Conservation (phyloP, 306 rosid species). For the Inga laurina region DNA sequence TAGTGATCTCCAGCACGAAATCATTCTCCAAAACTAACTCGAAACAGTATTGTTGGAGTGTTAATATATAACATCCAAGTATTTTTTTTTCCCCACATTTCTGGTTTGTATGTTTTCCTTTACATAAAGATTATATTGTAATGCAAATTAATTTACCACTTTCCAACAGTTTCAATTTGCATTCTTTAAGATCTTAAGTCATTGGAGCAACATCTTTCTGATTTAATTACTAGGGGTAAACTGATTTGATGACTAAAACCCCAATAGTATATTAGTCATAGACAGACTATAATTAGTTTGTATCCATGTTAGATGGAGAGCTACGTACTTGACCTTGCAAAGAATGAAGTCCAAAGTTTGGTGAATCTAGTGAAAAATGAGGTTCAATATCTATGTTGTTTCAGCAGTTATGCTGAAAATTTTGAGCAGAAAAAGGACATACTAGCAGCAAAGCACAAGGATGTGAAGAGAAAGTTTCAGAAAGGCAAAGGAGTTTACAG, state of each 20-base stretch:
- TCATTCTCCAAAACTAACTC: no score
- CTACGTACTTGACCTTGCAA: background rate
- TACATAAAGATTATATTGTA: no score
- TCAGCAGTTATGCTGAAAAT: background rate
- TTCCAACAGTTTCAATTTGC: no score
- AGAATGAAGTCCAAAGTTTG: background rate
- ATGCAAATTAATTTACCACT: no score
- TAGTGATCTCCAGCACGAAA: no score
- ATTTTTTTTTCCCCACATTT: no score
- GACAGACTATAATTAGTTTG: background rate
- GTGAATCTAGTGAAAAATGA: background rate
- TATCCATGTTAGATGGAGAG: background rate
- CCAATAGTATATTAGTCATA: background rate
- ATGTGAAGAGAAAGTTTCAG: background rate
- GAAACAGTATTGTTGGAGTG: no score
- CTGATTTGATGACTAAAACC: background rate
- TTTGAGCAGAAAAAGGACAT: background rate
- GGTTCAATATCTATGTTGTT: background rate
- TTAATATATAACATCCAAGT: no score
- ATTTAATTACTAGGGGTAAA: no score
- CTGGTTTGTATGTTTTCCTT: no score
- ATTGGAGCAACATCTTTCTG: no score
- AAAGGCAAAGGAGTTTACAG: background rate
- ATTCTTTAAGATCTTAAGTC: no score
- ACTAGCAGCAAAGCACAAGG: background rate